phyloP scores from a whole-genome alignment of 1,284 basidiomycete species.

The Rhodotorula sp. region DNA sequence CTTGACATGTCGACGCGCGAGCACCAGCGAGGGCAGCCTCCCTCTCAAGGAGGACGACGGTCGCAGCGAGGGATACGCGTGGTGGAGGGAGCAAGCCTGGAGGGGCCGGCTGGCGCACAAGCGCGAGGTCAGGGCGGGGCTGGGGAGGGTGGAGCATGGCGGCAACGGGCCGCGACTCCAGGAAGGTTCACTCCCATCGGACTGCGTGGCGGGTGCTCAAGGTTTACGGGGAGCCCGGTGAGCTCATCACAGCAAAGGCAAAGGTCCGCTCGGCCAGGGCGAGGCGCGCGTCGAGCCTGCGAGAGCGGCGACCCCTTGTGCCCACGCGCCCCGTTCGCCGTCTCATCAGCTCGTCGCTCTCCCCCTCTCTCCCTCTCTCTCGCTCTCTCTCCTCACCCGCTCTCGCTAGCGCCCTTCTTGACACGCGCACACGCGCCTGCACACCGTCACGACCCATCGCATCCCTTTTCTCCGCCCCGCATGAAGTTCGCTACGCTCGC shows the following conservation, averaged over 20 bases:
- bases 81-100: no score
- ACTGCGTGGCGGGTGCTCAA: not conserved
- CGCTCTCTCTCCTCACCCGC: not conserved
- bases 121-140: no score
- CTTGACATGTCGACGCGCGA: no score
- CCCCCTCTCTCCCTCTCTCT: not conserved
- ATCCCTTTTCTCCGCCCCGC: not conserved
- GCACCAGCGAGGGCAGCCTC: no score
- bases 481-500: conserved; percentile 21
- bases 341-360: not conserved
- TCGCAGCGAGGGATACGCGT: no score
- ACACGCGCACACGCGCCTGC: not conserved
- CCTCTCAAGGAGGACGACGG: no score
- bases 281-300: not conserved
- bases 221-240: no score
- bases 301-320: not conserved
- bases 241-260: not conserved
- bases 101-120: no score
- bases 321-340: not conserved
- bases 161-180: not conserved
- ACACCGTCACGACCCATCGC: conserved; percentile 16
- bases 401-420: not conserved
- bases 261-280: not conserved
- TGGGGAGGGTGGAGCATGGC: no score
- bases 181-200: not conserved